These are phyloP conservation scores for Dictyostelium firmibasis DNA, from an alignment of 78 protist species.

Conservation along the genomic window DNA sequence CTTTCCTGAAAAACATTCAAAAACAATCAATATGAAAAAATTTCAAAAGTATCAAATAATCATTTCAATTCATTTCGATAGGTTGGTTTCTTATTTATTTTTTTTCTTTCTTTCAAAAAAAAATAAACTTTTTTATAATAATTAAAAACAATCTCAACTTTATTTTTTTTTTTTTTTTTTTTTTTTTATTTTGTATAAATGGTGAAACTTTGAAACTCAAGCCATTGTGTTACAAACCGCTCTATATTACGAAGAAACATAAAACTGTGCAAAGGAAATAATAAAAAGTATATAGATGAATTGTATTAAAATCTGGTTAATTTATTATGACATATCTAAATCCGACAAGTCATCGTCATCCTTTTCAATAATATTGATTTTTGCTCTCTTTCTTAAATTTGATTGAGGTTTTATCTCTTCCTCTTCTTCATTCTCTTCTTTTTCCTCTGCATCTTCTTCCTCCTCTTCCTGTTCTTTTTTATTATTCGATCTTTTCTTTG, in stretches of 20 bases:
- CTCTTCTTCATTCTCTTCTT: constrained; percentile 1
- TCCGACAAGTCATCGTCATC: constrained; percentile 9
- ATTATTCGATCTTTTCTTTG: constrained; percentile 7
- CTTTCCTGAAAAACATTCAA: background rate
- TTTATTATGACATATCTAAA: background rate
- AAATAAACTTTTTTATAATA: too few species aligned
- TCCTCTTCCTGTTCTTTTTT: background rate
- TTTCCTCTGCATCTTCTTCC: background rate
- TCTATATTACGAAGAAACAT: too few species aligned
- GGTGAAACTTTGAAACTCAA: too few species aligned
- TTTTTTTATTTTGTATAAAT: too few species aligned
- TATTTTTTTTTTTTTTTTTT: too few species aligned
- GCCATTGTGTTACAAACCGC: too few species aligned
- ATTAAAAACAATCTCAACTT: too few species aligned
- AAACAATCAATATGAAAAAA: background rate
- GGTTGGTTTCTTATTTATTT: background rate
- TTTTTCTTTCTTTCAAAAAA: background rate
- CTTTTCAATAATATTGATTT: background rate
- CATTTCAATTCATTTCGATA: background rate
- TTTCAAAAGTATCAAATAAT: background rate
- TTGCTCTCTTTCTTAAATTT: background rate
- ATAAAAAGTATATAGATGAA: too few species aligned
- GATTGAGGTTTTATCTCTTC: background rate
- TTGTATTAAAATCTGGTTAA: background rate
- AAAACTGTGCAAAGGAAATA: too few species aligned